Percentiles rank a stretch among this genome's conserved stretches.
phyloP scores from a whole-genome alignment of 202 grass and related monocot species.

The Bolboschoenoplectus hybrid region DNA sequence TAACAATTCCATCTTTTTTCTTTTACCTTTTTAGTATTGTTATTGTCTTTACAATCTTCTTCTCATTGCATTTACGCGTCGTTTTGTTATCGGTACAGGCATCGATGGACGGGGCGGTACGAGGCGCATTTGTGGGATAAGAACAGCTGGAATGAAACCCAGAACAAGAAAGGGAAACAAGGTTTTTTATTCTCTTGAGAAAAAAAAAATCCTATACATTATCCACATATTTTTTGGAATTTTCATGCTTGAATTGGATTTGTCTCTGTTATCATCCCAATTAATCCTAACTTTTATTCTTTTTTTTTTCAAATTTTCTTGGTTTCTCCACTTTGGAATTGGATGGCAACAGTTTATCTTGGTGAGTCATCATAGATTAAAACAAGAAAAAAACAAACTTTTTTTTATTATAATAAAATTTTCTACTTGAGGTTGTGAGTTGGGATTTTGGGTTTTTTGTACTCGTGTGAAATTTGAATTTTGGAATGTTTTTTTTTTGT shows the following conservation, averaged over 20 bases:
- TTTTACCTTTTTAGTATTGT: not conserved
- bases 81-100: slow-evolving; percentile 45
- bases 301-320: not conserved
- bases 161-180: slow-evolving; percentile 99
- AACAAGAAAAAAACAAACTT: not conserved
- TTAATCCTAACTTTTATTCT: not conserved
- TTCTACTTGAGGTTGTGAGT: slow-evolving; percentile 39
- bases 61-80: not conserved
- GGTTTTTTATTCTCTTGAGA: slow-evolving; percentile 39
- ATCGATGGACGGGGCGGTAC: slow-evolving; percentile 91
- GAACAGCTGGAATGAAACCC: slow-evolving; percentile 89
- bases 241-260: slow-evolving; percentile 1
- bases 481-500: slow-evolving; percentile 18
- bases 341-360: slow-evolving; percentile 87
- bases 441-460: not conserved
- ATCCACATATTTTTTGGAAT: slow-evolving; percentile 1
- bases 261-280: slow-evolving; percentile 25
- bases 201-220: not conserved
- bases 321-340: not conserved
- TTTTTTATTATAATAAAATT: not conserved
- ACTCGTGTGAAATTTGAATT: slow-evolving; percentile 2
- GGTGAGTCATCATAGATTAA: slow-evolving; percentile 64
- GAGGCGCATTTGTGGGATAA: slow-evolving; percentile 99
- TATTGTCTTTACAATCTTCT: not conserved
- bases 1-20: not conserved